Percentiles rank a stretch among this genome's conserved stretches.
These are phyloP conservation scores for Neopestalotiopsis clavispora DNA, from an alignment of 2,329 filamentous ascomycete genomes.

Conservation along the genomic window DNA sequence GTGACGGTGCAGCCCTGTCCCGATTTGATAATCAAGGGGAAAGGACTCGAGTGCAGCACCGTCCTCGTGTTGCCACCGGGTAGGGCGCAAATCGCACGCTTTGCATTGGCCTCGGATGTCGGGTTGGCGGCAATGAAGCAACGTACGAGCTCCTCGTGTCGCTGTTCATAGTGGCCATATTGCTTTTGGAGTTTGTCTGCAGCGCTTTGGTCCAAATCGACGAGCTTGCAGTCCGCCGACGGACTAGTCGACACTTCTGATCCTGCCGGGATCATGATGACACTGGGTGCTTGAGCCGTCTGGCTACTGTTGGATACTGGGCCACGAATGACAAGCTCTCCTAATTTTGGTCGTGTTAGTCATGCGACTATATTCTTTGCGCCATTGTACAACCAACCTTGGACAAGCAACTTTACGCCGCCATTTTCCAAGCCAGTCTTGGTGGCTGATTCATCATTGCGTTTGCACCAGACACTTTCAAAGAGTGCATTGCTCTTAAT, in stretches of 20 bases:
- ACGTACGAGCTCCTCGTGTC: neutral
- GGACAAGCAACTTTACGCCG: neutral
- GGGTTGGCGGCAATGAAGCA: neutral
- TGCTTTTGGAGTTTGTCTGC: neutral
- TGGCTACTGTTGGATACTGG: neutral
- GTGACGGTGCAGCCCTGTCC: conserved; percentile 39
- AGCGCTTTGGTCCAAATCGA: neutral
- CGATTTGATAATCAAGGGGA: conserved; percentile 46
- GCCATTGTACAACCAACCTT: neutral
- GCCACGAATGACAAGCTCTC: neutral
- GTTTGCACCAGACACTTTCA: neutral
- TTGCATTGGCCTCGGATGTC: neutral
- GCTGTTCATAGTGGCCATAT: neutral
- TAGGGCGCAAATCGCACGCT: conserved; percentile 12
- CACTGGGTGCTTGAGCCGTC: neutral
- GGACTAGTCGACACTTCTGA: neutral
- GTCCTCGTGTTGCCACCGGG: conserved; percentile 37
- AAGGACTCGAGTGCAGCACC: conserved; percentile 43
- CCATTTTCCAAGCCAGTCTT: neutral
- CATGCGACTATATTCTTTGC: neutral
- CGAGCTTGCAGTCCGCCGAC: neutral
- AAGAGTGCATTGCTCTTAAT: neutral
- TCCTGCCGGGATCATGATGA: neutral
- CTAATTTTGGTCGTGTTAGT: neutral
- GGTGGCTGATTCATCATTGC: neutral